Base-by-base conservation (phyloP, 2,329 filamentous ascomycete species). In the Penicillium sclerotiorum region DNA sequence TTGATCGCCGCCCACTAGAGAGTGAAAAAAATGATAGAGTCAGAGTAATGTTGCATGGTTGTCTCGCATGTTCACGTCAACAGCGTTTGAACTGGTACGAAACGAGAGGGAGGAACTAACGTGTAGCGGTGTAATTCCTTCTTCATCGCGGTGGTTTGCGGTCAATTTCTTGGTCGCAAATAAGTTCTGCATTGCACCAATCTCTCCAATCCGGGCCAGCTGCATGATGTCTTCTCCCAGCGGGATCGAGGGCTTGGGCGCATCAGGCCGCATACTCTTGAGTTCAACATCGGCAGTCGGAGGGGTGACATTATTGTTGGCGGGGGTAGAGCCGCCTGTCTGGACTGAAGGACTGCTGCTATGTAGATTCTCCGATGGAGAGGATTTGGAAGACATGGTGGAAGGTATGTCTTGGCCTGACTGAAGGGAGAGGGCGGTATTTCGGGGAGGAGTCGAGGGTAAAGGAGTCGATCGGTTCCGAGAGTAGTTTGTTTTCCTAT, bases 1-100 rank as follows among this genome's bases (percentile, higher is more conserved):
- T 99, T 99, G 71, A 99, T 97, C 30, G 95, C 90, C 39, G 94
- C 94, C 94, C 94, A 99, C 90, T 99, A 68, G 45, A 60, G 49
- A 44, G 60, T 50, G 43, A 21, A 50, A 41, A 49, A 41, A 30
- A 61, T 55, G 49, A 8, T 25, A 43, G 13, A 30, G 53, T 59
- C 44, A 57, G 53, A 50, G 22, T 32, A 43, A 6, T 15, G n/a
- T 17, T 18, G 33, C 18, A 5, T 8, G 38, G 15, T 30, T 45
- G 5, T 12, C 18, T 7, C 13, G 11, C 9, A 6, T 28, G 30
- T 32, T 9, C 22, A 43, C n/a, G 12, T 6, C 12, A 6, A 20
- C 7, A 38, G 25, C 18, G 23, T 9, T 39, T n/a, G 13, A n/a
- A 22, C n/a, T 8, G 21, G 15, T 25, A 8, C 17, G 23, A 32